Evolutionary conservation across 306 rosid genomes (phyloP).

Genomic region (Chamaecrista fasciculata): DNA sequence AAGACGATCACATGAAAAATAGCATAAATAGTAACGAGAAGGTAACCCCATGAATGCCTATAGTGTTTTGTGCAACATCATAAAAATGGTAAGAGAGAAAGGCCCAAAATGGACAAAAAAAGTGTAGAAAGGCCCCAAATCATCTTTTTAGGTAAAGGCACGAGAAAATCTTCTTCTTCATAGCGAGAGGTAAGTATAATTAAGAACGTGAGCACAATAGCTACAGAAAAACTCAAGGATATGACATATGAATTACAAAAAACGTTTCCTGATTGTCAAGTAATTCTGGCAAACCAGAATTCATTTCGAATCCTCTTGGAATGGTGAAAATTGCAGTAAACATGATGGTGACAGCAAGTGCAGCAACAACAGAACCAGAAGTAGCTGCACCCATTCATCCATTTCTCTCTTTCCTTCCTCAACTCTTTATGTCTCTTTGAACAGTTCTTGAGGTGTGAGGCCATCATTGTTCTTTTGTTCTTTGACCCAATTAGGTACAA

Average conservation of each 20-base stretch:
- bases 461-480: neutral
- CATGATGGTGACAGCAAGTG: neutral
- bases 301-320: neutral
- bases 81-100: neutral
- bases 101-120: constrained; percentile 11
- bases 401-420: constrained; percentile 10
- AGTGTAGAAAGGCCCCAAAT: neutral
- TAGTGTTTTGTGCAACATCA: neutral
- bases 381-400: neutral
- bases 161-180: neutral
- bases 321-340: constrained; percentile 1
- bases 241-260: neutral
- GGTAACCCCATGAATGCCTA: neutral
- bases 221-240: neutral
- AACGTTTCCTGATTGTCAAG: neutral
- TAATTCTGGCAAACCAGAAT: neutral
- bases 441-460: neutral
- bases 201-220: neutral
- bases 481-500: neutral
- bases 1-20: neutral
- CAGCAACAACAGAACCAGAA: neutral
- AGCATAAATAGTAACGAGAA: neutral
- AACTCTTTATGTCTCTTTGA: neutral
- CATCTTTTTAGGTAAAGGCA: neutral
- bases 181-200: neutral